Conservation (phyloP, 345 rosid species). For the Aegle marmelos region DNA sequence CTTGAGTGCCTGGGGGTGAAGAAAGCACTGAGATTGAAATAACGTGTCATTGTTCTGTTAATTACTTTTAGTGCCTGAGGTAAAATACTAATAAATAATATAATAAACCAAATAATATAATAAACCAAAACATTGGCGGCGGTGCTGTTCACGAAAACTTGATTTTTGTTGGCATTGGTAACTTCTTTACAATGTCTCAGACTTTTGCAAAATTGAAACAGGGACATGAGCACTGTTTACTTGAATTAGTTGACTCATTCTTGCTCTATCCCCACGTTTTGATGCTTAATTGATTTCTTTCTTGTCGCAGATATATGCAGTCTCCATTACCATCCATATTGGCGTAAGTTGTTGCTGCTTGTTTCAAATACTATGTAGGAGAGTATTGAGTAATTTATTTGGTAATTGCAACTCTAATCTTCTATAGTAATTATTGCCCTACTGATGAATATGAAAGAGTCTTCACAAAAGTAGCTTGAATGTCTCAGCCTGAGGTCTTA, state of each 20-base stretch:
- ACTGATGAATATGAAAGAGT: neutral
- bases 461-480: slow-evolving; percentile 4
- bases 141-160: neutral
- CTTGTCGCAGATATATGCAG: slow-evolving; percentile 71
- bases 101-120: no score
- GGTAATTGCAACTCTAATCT: neutral
- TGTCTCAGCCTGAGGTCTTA: neutral
- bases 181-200: neutral
- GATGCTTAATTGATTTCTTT: neutral
- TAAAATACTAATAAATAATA: no score
- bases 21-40: neutral
- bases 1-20: neutral
- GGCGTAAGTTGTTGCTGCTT: slow-evolving; percentile 42
- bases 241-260: slow-evolving; percentile 5
- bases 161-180: neutral
- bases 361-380: neutral
- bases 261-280: neutral
- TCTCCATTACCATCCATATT: slow-evolving; percentile 83
- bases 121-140: no score
- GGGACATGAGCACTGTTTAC: neutral
- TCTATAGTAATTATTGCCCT: neutral
- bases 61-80: neutral
- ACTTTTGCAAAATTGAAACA: neutral
- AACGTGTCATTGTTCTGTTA: neutral
- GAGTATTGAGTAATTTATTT: neutral